Evolutionary conservation across 352 stramenopile genomes (phyloP), one percentile per base, ranked within the genome.

Genomic region (Peronospora tabacina): DNA sequence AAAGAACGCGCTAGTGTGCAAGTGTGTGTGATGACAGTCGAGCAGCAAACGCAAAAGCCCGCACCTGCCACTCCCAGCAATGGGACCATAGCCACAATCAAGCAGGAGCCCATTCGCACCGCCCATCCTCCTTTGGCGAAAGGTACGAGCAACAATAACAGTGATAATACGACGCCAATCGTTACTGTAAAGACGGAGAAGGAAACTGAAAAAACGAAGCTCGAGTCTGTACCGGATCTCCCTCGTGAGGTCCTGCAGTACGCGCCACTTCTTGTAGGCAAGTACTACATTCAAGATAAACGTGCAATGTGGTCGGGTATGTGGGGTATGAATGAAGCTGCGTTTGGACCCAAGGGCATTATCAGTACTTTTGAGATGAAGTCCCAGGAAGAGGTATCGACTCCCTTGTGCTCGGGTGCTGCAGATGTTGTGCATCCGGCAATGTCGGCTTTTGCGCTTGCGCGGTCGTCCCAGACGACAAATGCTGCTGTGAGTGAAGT

Each of bases 281-380:
- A 87, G 54, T 91, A 91, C 57, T 89, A 82, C 55, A 83, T 91
- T 12, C 73, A 87, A 61, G 80, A 91, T 52, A 89, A 87, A 44
- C 73, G 66, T 9, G 82, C 82, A 3, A 52, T 89, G 7, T 94
- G 82, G 80, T 75, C 75, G 1, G 82, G 80, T 12, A 72, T 66
- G 38, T 94, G 82, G 82, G 82, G 80, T 5, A 94, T 94, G 82
- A 90, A 57, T 11, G 82, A 94, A 47, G 72, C 76, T 3, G 82
- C 82, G 15, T 94, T 91, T 55, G 69, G 64, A 16, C 59, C 61
- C 3, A 86, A 85, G 13, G 82, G 82, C 3, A 61, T 94, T 33
- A 90, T 82, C 15, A 91, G 80, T 38, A 44, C 63, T 7, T 94
- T 94, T 45, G 80, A 94, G 53, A 94, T 94, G 82, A 88, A 86